Evolutionary conservation across 2,329 filamentous ascomycete species (phyloP).

Genomic region (Aotearoamyces nothofagi): DNA sequence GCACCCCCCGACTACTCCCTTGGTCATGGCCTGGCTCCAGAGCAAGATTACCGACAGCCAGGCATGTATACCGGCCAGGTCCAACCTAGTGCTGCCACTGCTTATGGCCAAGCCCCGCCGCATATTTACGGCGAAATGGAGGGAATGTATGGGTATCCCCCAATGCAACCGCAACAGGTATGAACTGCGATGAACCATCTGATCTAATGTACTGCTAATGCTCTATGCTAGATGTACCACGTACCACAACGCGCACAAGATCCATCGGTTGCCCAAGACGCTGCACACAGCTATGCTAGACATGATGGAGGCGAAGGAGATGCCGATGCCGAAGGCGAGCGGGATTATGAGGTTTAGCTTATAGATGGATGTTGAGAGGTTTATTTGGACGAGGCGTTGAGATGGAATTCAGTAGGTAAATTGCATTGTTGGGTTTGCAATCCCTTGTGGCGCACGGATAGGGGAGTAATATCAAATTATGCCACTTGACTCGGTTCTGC

Average conservation of each 20-base stretch:
- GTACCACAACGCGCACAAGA: conserved; percentile 22
- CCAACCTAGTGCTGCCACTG: conserved; percentile 52
- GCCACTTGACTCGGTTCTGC: no score
- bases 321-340: conserved; percentile 28
- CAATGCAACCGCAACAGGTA: conserved; percentile 75
- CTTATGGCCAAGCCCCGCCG: conserved; percentile 60
- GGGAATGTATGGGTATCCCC: conserved; percentile 71
- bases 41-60: conserved; percentile 68
- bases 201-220: no score
- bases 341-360: conserved; percentile 27
- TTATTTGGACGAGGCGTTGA: no score
- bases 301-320: conserved; percentile 26
- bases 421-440: no score
- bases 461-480: no score
- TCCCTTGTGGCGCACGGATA: no score
- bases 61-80: conserved; percentile 74
- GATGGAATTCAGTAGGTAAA: no score
- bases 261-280: conserved; percentile 21
- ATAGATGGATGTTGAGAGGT: no score
- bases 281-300: conserved; percentile 21
- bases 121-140: conserved; percentile 72
- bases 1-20: conserved; percentile 45
- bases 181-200: conserved; percentile 13
- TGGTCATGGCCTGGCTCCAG: conserved; percentile 47
- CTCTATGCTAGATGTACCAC: conserved; percentile 23